Evolutionary conservation across 1,284 basidiomycete species (phyloP).

Genomic region (Austroboletus rostrupii): DNA sequence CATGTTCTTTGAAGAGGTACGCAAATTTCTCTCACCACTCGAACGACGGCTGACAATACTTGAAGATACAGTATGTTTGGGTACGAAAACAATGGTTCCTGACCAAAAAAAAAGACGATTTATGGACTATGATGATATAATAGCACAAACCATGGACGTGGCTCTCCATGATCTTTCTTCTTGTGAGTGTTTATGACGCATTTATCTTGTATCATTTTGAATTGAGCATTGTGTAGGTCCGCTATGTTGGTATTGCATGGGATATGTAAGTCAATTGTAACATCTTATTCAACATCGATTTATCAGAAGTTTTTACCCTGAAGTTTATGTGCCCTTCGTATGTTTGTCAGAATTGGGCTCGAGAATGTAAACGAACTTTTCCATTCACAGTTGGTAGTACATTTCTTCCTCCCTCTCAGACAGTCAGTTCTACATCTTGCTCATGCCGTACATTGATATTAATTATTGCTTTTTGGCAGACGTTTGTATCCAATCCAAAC

Average conservation of each 20-base stretch:
- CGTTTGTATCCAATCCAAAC: too few species aligned
- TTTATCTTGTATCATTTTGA: background rate
- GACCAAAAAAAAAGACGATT: background rate
- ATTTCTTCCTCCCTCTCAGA: background rate
- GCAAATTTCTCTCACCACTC: too few species aligned
- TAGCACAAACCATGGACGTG: background rate
- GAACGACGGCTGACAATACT: too few species aligned
- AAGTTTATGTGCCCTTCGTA: too few species aligned
- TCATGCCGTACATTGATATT: background rate
- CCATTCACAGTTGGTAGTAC: background rate
- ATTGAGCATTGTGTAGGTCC: background rate
- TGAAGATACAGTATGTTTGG: background rate
- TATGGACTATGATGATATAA: background rate
- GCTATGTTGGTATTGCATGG: background rate
- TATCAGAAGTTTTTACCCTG: too few species aligned
- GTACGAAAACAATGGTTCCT: background rate
- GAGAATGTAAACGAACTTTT: too few species aligned
- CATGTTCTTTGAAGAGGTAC: too few species aligned
- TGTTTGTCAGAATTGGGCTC: too few species aligned
- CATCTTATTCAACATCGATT: too few species aligned
- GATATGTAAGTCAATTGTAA: background rate
- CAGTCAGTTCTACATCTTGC: background rate
- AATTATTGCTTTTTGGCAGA: background rate
- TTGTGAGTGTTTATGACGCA: background rate
- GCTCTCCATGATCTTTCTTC: background rate